Evolutionary conservation across 2,329 filamentous ascomycete genomes (phyloP).

Genomic region (Fusarium piperis): DNA sequence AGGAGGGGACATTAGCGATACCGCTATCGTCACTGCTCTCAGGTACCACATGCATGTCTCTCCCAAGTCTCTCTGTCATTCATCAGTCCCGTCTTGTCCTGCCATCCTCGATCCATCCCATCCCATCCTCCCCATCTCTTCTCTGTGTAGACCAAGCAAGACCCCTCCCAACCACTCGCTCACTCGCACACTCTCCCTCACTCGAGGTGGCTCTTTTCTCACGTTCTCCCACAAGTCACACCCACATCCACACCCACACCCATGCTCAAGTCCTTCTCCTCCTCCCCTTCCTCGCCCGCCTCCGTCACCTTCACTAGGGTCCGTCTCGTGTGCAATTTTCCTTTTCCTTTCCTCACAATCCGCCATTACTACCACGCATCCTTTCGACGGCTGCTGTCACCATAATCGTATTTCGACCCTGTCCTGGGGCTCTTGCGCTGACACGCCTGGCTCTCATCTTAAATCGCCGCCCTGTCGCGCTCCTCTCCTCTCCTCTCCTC

Average conservation of each 20-base stretch:
- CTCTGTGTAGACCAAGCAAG: not conserved
- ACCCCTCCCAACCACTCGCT: conserved; percentile 6
- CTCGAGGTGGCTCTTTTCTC: not conserved
- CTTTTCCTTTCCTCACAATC: conserved; percentile 2
- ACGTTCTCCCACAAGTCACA: conserved; percentile 3
- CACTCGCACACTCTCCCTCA: not conserved
- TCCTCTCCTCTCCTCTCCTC: conserved; percentile 10
- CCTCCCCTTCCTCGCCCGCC: conserved; percentile 18
- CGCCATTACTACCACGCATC: conserved; percentile 6
- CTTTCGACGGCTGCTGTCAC: not conserved
- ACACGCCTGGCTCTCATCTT: conserved; percentile 17
- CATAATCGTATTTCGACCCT: not conserved
- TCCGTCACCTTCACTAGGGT: conserved; percentile 14
- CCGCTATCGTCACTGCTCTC: not conserved
- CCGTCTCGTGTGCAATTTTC: conserved; percentile 34
- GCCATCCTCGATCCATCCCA: not conserved
- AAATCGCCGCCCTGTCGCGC: conserved; percentile 20
- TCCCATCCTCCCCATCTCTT: conserved; percentile 4
- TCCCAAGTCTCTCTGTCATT: conserved; percentile 14
- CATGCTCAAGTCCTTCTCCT: not conserved
- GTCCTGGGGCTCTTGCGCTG: conserved; percentile 29
- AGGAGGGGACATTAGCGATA: conserved; percentile 15
- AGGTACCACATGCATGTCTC: conserved; percentile 19
- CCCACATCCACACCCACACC: conserved; percentile 6
- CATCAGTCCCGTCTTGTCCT: not conserved